Conservation (phyloP, 2,329 filamentous ascomycete species). For the Cyphellophora europaea region DNA sequence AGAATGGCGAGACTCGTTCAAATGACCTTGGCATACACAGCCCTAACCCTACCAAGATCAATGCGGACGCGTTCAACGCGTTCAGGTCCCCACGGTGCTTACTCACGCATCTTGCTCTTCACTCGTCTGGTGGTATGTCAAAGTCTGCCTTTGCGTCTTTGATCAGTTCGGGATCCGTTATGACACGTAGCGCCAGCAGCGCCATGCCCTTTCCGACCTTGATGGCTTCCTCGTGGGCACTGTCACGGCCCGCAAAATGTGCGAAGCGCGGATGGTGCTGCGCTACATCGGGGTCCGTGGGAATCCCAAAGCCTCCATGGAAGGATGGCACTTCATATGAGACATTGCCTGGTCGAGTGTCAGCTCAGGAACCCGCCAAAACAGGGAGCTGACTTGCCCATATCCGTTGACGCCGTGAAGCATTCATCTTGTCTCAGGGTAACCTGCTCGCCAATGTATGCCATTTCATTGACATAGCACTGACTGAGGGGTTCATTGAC, state of each 20-base stretch:
- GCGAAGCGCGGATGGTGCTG: constrained; percentile 36
- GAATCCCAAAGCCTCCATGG: constrained; percentile 40
- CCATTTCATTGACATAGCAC: constrained; percentile 37
- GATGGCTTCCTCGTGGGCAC: constrained; percentile 32
- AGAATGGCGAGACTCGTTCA: too few relatives aligned
- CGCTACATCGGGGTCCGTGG: constrained; percentile 23
- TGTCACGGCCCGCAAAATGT: constrained; percentile 30
- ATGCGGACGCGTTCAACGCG: too few relatives aligned
- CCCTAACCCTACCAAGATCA: too few relatives aligned
- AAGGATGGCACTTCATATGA: constrained; percentile 38
- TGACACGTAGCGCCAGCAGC: constrained; percentile 23
- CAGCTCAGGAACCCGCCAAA: background rate
- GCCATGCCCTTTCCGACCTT: constrained; percentile 39
- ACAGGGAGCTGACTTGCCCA: constrained; percentile 36
- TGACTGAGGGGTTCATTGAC: constrained; percentile 37
- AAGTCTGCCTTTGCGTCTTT: constrained; percentile 4
- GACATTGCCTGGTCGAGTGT: constrained; percentile 35
- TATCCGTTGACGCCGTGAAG: background rate
- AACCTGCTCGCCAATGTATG: constrained; percentile 13
- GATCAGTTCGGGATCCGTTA: constrained; percentile 3
- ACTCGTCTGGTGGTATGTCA: too few relatives aligned
- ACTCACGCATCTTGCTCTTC: too few relatives aligned
- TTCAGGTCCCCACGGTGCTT: too few relatives aligned
- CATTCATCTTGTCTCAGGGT: background rate
- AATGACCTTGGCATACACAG: too few relatives aligned